These are phyloP conservation scores for Candida krabiensis DNA, from an alignment of 805 yeast species.

Conservation along the genomic window DNA sequence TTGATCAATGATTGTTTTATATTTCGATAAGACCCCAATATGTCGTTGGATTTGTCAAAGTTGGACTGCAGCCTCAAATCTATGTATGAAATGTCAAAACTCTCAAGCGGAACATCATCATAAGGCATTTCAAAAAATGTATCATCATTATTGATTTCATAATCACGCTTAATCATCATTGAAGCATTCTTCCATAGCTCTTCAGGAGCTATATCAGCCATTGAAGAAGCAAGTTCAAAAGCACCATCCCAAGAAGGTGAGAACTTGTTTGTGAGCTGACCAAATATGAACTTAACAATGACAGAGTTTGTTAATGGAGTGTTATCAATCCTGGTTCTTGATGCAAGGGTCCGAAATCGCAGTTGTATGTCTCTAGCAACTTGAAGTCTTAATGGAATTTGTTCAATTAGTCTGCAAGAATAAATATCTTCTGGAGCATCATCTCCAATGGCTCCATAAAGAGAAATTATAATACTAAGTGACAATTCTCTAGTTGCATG, in stretches of 20 bases:
- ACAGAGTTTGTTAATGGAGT: slow-evolving; percentile 28
- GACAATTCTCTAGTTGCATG: slow-evolving; percentile 51
- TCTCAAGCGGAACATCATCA: slow-evolving; percentile 10
- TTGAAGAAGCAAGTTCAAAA: slow-evolving; percentile 53
- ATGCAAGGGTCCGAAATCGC: slow-evolving; percentile 61
- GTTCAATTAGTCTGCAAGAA: slow-evolving; percentile 64
- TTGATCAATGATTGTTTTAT: slow-evolving; percentile 39
- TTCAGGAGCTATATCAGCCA: slow-evolving; percentile 41
- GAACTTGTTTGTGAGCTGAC: slow-evolving; percentile 70
- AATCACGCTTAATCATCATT: slow-evolving; percentile 32
- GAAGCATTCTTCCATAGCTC: slow-evolving; percentile 57
- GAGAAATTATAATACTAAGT: slow-evolving; percentile 39
- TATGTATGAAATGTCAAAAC: slow-evolving; percentile 41
- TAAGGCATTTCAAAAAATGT: slow-evolving; percentile 17
- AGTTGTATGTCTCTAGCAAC: slow-evolving; percentile 74
- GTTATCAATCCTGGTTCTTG: slow-evolving; percentile 30
- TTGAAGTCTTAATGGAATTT: slow-evolving; percentile 65
- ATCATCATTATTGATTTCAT: slow-evolving; percentile 14
- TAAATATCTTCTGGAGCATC: slow-evolving; percentile 24
- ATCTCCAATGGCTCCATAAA: slow-evolving; percentile 33
- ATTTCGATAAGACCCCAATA: slow-evolving; percentile 35
- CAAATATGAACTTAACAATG: slow-evolving; percentile 56
- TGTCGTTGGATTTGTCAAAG: slow-evolving; percentile 29
- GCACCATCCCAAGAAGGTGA: slow-evolving; percentile 87
- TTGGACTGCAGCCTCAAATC: slow-evolving; percentile 46